Evolutionary conservation across 1,139 yeast genomes (phyloP).

Genomic region (Hyphopichia fennica): DNA sequence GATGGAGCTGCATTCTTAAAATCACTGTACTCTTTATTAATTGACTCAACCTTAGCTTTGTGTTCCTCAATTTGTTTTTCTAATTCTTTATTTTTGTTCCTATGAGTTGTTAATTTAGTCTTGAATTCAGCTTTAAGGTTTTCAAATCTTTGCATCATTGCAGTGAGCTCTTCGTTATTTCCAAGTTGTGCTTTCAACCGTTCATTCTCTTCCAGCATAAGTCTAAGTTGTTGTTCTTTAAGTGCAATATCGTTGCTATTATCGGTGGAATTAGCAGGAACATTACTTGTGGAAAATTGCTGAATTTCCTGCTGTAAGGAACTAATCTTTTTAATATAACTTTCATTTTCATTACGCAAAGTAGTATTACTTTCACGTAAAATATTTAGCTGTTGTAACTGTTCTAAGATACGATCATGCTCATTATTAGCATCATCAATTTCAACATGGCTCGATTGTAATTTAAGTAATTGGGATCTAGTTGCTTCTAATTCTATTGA

Average conservation of each 20-base stretch:
- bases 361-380: slow-evolving; percentile 73
- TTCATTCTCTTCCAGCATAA: slow-evolving; percentile 41
- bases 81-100: slow-evolving; percentile 20
- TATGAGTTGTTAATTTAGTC: slow-evolving; percentile 23
- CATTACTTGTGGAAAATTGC: slow-evolving; percentile 7
- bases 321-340: slow-evolving; percentile 21
- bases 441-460: slow-evolving; percentile 34
- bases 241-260: slow-evolving; percentile 20
- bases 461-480: slow-evolving; percentile 42
- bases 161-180: slow-evolving; percentile 29
- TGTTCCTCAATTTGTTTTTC: slow-evolving; percentile 23
- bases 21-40: slow-evolving; percentile 18
- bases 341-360: slow-evolving; percentile 54
- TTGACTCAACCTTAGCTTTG: slow-evolving; percentile 19
- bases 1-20: slow-evolving; percentile 13
- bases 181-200: slow-evolving; percentile 27
- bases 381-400: slow-evolving; percentile 66
- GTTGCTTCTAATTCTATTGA: slow-evolving; percentile 45
- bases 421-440: slow-evolving; percentile 44
- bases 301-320: slow-evolving; percentile 22
- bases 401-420: slow-evolving; percentile 55
- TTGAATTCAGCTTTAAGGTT: slow-evolving; percentile 36
- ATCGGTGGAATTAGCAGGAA: neutral
- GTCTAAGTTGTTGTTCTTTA: slow-evolving; percentile 31
- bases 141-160: slow-evolving; percentile 29